These are phyloP conservation scores for Fragaria nilgerrensis DNA, from an alignment of 306 rosid species.

Conservation along the genomic window DNA sequence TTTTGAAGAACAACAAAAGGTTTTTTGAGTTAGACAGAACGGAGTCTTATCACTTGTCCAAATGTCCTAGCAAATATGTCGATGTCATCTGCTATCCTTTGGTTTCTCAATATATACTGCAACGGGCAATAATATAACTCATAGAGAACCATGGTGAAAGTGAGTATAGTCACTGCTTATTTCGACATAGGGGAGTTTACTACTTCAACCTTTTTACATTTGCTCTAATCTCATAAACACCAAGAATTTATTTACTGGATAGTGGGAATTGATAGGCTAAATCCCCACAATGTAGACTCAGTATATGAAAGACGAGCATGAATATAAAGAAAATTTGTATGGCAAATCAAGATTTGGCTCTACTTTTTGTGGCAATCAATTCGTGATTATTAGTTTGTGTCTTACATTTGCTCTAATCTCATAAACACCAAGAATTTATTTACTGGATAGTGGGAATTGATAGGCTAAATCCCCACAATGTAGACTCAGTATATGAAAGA, in stretches of 20 bases:
- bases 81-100: not conserved
- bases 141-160: not conserved
- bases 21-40: constrained; percentile 5
- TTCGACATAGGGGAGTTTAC: not conserved
- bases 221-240: not conserved
- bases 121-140: constrained; percentile 4
- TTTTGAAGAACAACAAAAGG: constrained; percentile 15
- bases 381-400: not conserved
- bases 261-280: not conserved
- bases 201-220: not conserved
- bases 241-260: not conserved
- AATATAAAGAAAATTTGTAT: constrained; percentile 2
- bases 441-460: not conserved
- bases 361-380: not conserved
- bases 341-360: constrained; percentile 3
- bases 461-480: constrained; percentile 7
- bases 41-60: constrained; percentile 14
- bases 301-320: not conserved
- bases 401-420: not conserved
- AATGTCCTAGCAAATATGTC: constrained; percentile 16
- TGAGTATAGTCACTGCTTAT: not conserved
- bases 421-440: not conserved
- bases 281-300: constrained; percentile 3
- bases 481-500: not conserved
- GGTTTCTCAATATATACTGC: not conserved